Evolutionary conservation across 768 basidiomycete genomes (phyloP).

Genomic region (Lyophyllum shimeji): DNA sequence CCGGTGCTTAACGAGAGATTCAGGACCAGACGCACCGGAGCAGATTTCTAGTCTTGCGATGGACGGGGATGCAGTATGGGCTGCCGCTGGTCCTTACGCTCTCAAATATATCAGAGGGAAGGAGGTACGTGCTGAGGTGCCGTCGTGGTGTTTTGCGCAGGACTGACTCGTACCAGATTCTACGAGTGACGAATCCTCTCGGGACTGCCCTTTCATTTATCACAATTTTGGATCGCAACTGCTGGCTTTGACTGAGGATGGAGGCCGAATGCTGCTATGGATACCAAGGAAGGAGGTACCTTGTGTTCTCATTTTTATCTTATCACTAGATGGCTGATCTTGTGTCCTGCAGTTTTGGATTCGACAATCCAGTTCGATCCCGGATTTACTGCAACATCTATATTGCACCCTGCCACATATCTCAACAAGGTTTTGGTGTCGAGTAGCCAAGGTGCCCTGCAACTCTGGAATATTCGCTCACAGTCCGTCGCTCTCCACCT

Average conservation of each 20-base stretch:
- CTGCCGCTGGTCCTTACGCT: slow-evolving; percentile 62
- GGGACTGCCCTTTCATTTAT: slow-evolving; percentile 60
- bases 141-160: not conserved
- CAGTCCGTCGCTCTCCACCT: slow-evolving; percentile 44
- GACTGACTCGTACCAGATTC: slow-evolving; percentile 39
- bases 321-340: slow-evolving; percentile 16
- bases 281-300: slow-evolving; percentile 55
- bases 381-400: slow-evolving; percentile 79
- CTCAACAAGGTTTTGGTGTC: slow-evolving; percentile 92
- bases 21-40: slow-evolving; percentile 81
- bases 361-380: slow-evolving; percentile 76
- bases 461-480: slow-evolving; percentile 93
- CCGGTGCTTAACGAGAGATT: slow-evolving; percentile 2
- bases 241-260: slow-evolving; percentile 78
- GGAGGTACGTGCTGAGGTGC: slow-evolving; percentile 48
- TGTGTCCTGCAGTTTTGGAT: slow-evolving; percentile 53
- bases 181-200: slow-evolving; percentile 64
- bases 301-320: not conserved
- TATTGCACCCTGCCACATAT: slow-evolving; percentile 95
- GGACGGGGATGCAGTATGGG: slow-evolving; percentile 88
- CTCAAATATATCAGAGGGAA: slow-evolving; percentile 88
- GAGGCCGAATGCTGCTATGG: slow-evolving; percentile 75
- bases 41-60: slow-evolving; percentile 76
- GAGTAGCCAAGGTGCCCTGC: slow-evolving; percentile 76
- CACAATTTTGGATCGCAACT: slow-evolving; percentile 81